Evolutionary conservation across 23 red algal genomes (phyloP), one percentile per base, ranked within the genome.

Genomic region (Chondrus crispus): DNA sequence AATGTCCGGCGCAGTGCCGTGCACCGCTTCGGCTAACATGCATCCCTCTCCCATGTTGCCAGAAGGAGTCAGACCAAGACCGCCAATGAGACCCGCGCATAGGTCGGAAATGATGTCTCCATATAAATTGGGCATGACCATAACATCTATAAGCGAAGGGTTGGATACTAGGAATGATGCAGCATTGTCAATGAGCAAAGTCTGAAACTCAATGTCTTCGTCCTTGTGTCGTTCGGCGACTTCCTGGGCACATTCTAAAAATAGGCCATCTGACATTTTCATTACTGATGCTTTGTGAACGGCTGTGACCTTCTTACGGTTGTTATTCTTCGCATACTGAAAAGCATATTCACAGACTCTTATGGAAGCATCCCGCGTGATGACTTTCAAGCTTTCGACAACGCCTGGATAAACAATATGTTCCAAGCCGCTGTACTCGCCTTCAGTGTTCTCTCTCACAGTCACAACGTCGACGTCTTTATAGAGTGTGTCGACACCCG

Each of bases 261-360:
- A 99, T 20, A 99, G 73, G 26, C 97, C 97, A 80, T 99, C 97
- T 3, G 84, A 83, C 37, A 85, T 24, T 82, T 99, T 99, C 93
- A 99, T 94, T 45, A 99, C 90, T 54, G 81, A 87, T 30, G 97
- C 97, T 87, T 99, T 99, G 90, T 99, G 97, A 29, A 99, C 97
- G 22, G 93, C 94, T 75, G 97, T 99, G 37, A 99, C 97, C 39
- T 62, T 52, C 81, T 92, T 91, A 10, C 97, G 89, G 39, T 88
- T 57, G 77, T 99, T 99, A 9, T 89, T 84, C 22, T 68, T 85
- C 46, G 97, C 97, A 58, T 99, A 99, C 29, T 96, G 54, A 79
- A 99, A 99, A 16, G 97, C 97, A 91, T 96, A 99, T 49, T 94
- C 92, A 43, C 94, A 95, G 22, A 99, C 93, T 7, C 97, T 88